phyloP scores from a whole-genome alignment of 202 grass and related monocot genomes.

The Setaria italica region DNA sequence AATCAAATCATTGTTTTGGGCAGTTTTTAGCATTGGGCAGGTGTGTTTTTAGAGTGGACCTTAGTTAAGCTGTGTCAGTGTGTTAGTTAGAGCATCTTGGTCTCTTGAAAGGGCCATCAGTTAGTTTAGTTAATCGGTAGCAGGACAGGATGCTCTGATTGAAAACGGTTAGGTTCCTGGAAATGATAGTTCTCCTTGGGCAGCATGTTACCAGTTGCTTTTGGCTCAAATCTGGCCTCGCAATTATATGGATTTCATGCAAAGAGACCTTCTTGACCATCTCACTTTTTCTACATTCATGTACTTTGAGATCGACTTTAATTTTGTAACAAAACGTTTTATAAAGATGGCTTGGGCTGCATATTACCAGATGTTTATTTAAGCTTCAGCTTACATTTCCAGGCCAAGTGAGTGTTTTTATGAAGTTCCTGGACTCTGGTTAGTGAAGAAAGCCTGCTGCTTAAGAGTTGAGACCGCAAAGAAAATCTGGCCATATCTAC shows the following conservation, averaged over 20 bases:
- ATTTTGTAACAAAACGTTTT: neutral
- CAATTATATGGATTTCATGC: neutral
- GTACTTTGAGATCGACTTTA: neutral
- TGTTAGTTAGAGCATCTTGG: constrained; percentile 37
- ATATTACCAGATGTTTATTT: neutral
- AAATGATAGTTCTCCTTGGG: neutral
- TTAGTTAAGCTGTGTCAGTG: constrained; percentile 2
- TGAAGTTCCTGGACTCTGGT: neutral
- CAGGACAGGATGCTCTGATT: neutral
- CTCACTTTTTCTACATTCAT: too few species aligned
- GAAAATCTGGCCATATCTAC: neutral
- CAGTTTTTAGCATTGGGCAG: constrained; percentile 9
- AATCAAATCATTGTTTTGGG: neutral
- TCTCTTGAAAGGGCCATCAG: constrained; percentile 17
- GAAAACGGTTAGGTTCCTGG: neutral
- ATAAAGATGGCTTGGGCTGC: neutral
- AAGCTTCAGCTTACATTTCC: neutral
- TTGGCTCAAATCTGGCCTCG: neutral
- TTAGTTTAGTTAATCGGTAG: constrained; percentile 34
- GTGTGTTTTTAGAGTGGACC: neutral
- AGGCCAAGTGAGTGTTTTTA: neutral
- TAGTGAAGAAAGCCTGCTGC: neutral
- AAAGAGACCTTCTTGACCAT: neutral
- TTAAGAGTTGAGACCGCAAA: neutral
- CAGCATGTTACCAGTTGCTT: constrained; percentile 12